These are phyloP conservation scores for Immersiporthe knoxdaviesiana DNA, from an alignment of 2,329 filamentous ascomycete species.

Conservation along the genomic window DNA sequence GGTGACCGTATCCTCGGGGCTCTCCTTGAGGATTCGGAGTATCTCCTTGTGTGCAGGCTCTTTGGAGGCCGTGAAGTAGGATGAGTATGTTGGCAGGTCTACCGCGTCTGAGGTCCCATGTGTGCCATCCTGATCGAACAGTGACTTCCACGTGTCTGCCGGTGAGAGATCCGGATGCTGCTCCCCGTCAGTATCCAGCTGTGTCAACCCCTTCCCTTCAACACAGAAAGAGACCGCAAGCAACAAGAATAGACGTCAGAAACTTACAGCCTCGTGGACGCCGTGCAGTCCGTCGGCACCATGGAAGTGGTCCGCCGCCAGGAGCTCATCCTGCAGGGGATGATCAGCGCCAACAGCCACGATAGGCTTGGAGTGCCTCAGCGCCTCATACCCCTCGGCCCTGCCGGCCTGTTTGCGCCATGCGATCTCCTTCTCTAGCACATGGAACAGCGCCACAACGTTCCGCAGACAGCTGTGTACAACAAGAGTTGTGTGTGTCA, in stretches of 20 bases:
- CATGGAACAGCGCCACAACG: constrained; percentile 86
- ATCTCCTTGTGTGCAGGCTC: constrained; percentile 81
- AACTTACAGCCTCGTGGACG: constrained; percentile 63
- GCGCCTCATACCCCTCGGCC: constrained; percentile 70
- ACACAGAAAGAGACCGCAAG: not conserved
- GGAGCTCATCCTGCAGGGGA: constrained; percentile 78
- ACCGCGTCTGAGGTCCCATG: constrained; percentile 37
- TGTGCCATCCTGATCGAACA: constrained; percentile 57
- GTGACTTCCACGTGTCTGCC: constrained; percentile 71
- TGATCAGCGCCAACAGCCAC: constrained; percentile 86
- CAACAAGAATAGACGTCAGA: not conserved
- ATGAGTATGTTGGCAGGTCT: constrained; percentile 51
- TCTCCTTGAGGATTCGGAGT: constrained; percentile 79
- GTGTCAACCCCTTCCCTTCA: not conserved
- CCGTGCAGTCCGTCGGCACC: constrained; percentile 77
- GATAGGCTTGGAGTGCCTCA: constrained; percentile 76
- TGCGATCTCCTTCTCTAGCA: constrained; percentile 83
- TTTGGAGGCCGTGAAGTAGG: constrained; percentile 76
- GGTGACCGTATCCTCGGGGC: constrained; percentile 82
- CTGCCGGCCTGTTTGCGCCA: constrained; percentile 76
- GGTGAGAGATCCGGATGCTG: constrained; percentile 75
- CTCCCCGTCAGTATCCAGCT: constrained; percentile 14
- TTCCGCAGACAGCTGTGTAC: constrained; percentile 78
- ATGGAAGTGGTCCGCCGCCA: constrained; percentile 87
- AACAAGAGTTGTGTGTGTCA: not conserved